A percentile compares a stretch with the other conserved stretches of the same genome.
These are phyloP conservation scores for Xylaria sp. DNA, from an alignment of 2,329 filamentous ascomycete genomes.

Conservation along the genomic window DNA sequence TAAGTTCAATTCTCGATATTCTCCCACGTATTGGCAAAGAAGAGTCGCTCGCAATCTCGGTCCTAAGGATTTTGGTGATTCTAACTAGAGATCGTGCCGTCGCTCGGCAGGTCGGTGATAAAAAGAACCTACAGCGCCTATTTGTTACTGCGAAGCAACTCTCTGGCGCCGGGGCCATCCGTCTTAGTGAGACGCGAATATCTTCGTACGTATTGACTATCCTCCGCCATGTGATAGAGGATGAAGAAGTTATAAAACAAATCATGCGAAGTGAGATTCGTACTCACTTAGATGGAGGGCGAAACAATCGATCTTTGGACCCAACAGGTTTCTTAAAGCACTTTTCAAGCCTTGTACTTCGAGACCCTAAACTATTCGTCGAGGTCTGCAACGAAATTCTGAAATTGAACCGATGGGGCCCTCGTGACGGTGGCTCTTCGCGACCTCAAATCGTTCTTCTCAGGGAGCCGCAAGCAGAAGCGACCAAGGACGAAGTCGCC, in stretches of 20 bases:
- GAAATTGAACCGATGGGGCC: conserved; percentile 72
- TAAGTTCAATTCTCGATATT: conserved; percentile 82
- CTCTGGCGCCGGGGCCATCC: conserved; percentile 78
- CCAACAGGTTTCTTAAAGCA: conserved; percentile 77
- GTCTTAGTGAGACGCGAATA: conserved; percentile 68
- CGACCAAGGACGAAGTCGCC: conserved; percentile 55
- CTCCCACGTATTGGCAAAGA: conserved; percentile 90
- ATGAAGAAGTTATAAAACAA: conserved; percentile 88
- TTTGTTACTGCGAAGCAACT: conserved; percentile 97
- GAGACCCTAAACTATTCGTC: conserved; percentile 86
- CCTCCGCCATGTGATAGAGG: conserved; percentile 91
- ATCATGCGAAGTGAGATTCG: conserved; percentile 92
- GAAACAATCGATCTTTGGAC: conserved; percentile 69
- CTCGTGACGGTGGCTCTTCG: conserved; percentile 48
- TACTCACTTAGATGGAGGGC: conserved; percentile 72
- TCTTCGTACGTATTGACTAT: conserved; percentile 80
- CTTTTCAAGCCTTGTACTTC: conserved; percentile 81
- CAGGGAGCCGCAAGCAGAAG: conserved; percentile 52
- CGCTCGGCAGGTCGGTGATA: conserved; percentile 82
- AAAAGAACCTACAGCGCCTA: conserved; percentile 85
- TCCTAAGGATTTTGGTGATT: conserved; percentile 85
- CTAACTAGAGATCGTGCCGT: conserved; percentile 82
- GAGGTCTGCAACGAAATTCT: conserved; percentile 87
- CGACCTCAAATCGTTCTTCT: conserved; percentile 54
- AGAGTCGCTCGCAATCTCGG: conserved; percentile 82